Evolutionary conservation across 768 basidiomycete species (phyloP).

Genomic region (Mycena vulgaris): DNA sequence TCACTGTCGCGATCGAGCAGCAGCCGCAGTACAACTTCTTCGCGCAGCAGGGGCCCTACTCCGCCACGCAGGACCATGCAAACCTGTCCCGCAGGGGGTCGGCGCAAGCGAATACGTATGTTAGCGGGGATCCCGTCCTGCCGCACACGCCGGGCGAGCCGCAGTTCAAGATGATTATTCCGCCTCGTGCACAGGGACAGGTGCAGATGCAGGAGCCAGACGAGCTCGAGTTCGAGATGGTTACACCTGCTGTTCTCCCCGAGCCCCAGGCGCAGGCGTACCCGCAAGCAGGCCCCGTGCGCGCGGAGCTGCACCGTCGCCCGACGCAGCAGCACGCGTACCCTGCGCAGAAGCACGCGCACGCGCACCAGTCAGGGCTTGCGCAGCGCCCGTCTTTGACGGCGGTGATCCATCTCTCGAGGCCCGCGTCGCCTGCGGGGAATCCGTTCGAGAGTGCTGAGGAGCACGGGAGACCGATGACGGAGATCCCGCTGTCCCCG

Average conservation of each 20-base stretch:
- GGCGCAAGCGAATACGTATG: background rate
- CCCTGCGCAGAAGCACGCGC: constrained; percentile 14
- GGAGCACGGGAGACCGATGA: constrained; percentile 10
- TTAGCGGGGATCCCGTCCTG: constrained; percentile 3
- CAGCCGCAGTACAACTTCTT: constrained; percentile 23
- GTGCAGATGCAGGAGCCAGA: background rate
- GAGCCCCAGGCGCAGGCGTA: constrained; percentile 17
- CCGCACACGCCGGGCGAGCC: constrained; percentile 6
- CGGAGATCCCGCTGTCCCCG: constrained; percentile 22
- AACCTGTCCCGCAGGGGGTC: background rate
- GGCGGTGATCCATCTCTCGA: constrained; percentile 15
- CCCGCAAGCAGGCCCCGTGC: too few relatives aligned
- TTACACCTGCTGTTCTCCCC: too few relatives aligned
- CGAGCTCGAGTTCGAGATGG: background rate
- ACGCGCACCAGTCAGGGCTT: constrained; percentile 3
- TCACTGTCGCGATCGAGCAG: constrained; percentile 9
- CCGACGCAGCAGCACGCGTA: constrained; percentile 10
- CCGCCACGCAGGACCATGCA: constrained; percentile 18
- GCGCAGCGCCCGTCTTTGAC: constrained; percentile 19
- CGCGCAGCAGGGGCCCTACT: constrained; percentile 23
- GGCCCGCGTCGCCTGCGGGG: constrained; percentile 14
- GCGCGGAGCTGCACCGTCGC: constrained; percentile 14
- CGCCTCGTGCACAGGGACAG: too few relatives aligned
- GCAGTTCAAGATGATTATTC: constrained; percentile 10
- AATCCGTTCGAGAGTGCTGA: constrained; percentile 10